These are phyloP conservation scores for Thielaviopsis cerberus DNA, from an alignment of 2,329 filamentous ascomycete species.

Conservation along the genomic window DNA sequence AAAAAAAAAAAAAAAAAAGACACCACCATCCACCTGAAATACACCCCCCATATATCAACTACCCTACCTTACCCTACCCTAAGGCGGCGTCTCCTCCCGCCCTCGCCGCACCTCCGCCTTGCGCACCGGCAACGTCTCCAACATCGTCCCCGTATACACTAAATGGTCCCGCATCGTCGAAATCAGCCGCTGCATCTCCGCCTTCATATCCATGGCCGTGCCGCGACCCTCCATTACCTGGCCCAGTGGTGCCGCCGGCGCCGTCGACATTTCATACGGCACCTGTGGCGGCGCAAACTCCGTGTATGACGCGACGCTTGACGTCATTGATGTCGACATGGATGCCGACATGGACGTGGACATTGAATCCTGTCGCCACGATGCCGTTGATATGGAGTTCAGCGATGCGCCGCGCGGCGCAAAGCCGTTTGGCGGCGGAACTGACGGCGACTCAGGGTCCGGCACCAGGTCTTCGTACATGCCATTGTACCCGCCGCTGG, in stretches of 20 bases:
- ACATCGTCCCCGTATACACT: conserved; percentile 10
- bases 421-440: conserved; percentile 1
- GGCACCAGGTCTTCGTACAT: conserved; percentile 6
- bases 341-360: neutral
- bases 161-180: conserved; percentile 9
- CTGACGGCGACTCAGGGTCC: conserved; percentile 3
- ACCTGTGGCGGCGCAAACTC: conserved; percentile 6
- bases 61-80: too few species aligned
- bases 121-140: conserved; percentile 9
- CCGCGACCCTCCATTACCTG: conserved; percentile 10
- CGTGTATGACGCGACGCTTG: conserved; percentile 1
- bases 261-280: conserved; percentile 8
- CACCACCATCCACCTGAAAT: too few species aligned
- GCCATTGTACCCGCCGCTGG: conserved; percentile 8
- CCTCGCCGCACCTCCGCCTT: conserved; percentile 9
- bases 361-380: neutral
- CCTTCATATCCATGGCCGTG: conserved; percentile 8
- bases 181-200: conserved; percentile 10
- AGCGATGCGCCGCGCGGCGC: conserved; percentile 6
- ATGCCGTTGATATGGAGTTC: neutral
- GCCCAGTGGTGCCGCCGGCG: conserved; percentile 4
- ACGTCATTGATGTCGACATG: neutral
- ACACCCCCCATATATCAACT: neutral
- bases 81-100: conserved; percentile 7
- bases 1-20: too few species aligned